phyloP scores from a whole-genome alignment of 1,284 basidiomycete species.

The Bjerkandera adusta region DNA sequence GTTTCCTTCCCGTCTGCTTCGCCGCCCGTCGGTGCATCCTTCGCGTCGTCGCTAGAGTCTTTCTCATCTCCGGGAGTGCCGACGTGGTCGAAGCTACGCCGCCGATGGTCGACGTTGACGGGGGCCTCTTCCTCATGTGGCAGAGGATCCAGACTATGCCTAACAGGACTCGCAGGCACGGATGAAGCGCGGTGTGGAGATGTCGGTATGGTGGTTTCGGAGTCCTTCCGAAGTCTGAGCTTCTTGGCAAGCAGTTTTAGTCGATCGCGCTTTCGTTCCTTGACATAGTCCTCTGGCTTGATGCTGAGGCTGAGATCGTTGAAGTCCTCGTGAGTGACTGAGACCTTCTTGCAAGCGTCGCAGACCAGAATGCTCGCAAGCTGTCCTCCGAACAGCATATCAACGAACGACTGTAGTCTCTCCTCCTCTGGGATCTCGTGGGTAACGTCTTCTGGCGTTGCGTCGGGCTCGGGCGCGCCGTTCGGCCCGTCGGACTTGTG shows the following conservation, averaged over 20 bases:
- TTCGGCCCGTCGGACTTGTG: no score
- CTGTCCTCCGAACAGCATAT: constrained; percentile 87
- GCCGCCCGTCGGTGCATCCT: background rate
- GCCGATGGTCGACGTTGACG: constrained; percentile 24
- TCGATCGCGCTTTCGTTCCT: constrained; percentile 66
- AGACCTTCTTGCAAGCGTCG: constrained; percentile 89
- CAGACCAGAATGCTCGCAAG: constrained; percentile 90
- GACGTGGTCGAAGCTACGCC: constrained; percentile 28
- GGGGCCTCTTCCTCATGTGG: constrained; percentile 24
- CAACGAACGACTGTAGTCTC: constrained; percentile 71
- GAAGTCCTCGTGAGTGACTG: constrained; percentile 91
- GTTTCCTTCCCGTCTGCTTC: background rate
- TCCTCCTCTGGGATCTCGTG: constrained; percentile 20
- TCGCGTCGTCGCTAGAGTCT: constrained; percentile 15
- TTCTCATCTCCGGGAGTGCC: constrained; percentile 17
- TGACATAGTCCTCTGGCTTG: constrained; percentile 73
- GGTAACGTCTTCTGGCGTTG: background rate
- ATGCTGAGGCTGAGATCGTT: constrained; percentile 89
- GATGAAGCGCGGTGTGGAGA: constrained; percentile 26
- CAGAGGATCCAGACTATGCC: constrained; percentile 24
- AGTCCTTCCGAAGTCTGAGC: constrained; percentile 40
- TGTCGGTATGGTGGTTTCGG: background rate
- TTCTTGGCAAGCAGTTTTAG: constrained; percentile 70
- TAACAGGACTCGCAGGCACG: constrained; percentile 30
- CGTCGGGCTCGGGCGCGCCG: no score